These are phyloP conservation scores for Asterophora lycoperdoides DNA, from an alignment of 768 basidiomycete genomes.

Conservation along the genomic window DNA sequence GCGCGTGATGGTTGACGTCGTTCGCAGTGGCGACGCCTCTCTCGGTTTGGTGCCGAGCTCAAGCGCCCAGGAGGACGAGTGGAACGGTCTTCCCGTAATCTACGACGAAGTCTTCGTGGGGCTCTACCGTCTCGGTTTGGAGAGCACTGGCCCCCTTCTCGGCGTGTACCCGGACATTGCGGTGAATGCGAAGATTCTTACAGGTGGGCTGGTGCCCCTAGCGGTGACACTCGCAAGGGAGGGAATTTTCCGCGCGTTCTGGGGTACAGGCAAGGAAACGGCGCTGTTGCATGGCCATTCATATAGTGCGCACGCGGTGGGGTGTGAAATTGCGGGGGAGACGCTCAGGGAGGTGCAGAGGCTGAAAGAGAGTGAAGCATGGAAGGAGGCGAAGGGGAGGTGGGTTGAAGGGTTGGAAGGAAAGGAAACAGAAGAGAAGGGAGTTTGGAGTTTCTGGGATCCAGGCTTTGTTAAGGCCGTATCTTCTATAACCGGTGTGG, in stretches of 20 bases:
- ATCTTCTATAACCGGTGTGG: slow-evolving; percentile 53
- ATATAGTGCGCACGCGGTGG: slow-evolving; percentile 92
- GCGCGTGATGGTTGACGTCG: slow-evolving; percentile 76
- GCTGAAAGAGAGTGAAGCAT: slow-evolving; percentile 44
- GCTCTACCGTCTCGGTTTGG: slow-evolving; percentile 79
- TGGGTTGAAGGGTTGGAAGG: slow-evolving; percentile 41
- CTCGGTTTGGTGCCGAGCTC: slow-evolving; percentile 6
- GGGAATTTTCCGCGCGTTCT: slow-evolving; percentile 77
- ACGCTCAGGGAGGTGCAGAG: slow-evolving; percentile 65
- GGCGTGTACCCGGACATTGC: slow-evolving; percentile 81
- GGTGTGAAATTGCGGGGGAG: slow-evolving; percentile 86
- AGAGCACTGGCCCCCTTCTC: slow-evolving; percentile 60
- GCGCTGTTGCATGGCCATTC: slow-evolving; percentile 93
- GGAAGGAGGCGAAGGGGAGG: slow-evolving; percentile 51
- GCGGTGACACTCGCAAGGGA: slow-evolving; percentile 80
- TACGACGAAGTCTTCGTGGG: slow-evolving; percentile 97
- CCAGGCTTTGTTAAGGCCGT: slow-evolving; percentile 61
- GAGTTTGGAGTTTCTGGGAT: slow-evolving; percentile 88
- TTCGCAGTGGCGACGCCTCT: slow-evolving; percentile 37
- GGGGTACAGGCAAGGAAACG: slow-evolving; percentile 68
- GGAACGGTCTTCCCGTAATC: slow-evolving; percentile 81
- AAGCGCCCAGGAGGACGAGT: slow-evolving; percentile 22
- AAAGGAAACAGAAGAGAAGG: slow-evolving; percentile 8
- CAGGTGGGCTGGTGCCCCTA: slow-evolving; percentile 87
- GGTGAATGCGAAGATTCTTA: slow-evolving; percentile 90